A percentile compares a stretch with the other conserved stretches of the same genome.
Evolutionary conservation across 306 rosid genomes (phyloP).

Genomic region (Pachyrhizus erosus): DNA sequence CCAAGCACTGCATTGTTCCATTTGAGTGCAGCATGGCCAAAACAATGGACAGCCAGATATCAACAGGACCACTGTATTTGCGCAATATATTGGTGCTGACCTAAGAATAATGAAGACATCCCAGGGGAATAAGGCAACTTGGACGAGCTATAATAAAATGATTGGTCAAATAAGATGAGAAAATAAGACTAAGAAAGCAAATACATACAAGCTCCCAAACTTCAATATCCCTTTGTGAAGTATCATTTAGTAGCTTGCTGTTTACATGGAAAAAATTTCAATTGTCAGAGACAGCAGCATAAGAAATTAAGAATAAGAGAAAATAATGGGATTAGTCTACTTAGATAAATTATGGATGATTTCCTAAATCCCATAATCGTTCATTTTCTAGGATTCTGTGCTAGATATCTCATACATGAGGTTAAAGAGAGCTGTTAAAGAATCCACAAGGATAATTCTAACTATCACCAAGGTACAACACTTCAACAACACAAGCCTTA

Average conservation of each 20-base stretch:
- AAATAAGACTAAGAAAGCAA: slow-evolving; percentile 30
- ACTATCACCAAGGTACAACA: slow-evolving; percentile 30
- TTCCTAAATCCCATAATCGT: slow-evolving; percentile 4
- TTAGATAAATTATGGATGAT: slow-evolving; percentile 16
- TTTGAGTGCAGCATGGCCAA: slow-evolving; percentile 52
- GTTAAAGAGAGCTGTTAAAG: slow-evolving; percentile 29
- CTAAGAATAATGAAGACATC: slow-evolving; percentile 49
- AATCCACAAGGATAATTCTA: slow-evolving; percentile 23
- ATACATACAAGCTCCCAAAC: slow-evolving; percentile 92
- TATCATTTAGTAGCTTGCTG: slow-evolving; percentile 63
- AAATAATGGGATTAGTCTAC: slow-evolving; percentile 13
- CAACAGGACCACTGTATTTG: slow-evolving; percentile 86
- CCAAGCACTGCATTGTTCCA: slow-evolving; percentile 65
- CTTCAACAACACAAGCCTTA: neutral
- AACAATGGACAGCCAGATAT: slow-evolving; percentile 76
- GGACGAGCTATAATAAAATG: neutral
- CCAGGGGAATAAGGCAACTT: neutral
- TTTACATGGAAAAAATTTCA: slow-evolving; percentile 30
- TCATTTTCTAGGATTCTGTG: slow-evolving; percentile 29
- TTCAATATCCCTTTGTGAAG: slow-evolving; percentile 57
- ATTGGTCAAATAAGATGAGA: neutral
- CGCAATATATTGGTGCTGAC: slow-evolving; percentile 81
- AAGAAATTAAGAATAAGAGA: slow-evolving; percentile 42
- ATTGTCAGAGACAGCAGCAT: slow-evolving; percentile 25
- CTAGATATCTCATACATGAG: slow-evolving; percentile 16